These are phyloP conservation scores for Nicotiana benthamiana DNA, from an alignment of 257 asterid species.

Conservation along the genomic window DNA sequence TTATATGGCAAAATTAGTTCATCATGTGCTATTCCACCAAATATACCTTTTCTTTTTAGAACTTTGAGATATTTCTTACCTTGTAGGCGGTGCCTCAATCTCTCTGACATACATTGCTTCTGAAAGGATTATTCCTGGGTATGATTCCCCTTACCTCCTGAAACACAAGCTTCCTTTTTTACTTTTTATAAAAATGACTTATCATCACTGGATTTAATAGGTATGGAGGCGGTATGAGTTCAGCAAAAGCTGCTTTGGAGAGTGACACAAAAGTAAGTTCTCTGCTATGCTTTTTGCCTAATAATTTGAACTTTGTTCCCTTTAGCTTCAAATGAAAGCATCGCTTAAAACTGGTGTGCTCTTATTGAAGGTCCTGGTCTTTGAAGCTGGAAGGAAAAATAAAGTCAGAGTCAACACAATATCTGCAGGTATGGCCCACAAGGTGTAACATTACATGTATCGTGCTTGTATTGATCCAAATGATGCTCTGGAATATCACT, in stretches of 20 bases:
- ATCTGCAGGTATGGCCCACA: constrained; percentile 65
- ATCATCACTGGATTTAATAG: constrained; percentile 29
- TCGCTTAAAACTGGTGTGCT: not conserved
- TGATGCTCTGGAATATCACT: not conserved
- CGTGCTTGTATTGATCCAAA: not conserved
- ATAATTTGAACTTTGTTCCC: not conserved
- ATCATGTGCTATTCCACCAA: not conserved
- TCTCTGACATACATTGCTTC: constrained; percentile 93
- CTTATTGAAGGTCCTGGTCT: constrained; percentile 66
- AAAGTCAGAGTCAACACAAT: constrained; percentile 83
- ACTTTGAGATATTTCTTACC: not conserved
- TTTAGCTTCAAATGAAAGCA: not conserved
- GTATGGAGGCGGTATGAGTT: constrained; percentile 95
- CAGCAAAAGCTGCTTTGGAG: constrained; percentile 91
- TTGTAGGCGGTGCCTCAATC: constrained; percentile 80
- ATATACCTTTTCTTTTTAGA: not conserved
- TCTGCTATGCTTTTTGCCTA: not conserved
- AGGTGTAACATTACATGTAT: not conserved
- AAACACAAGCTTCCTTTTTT: not conserved
- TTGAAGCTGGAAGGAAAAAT: constrained; percentile 85
- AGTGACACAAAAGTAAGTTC: constrained; percentile 70
- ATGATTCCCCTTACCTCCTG: constrained; percentile 7
- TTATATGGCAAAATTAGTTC: not conserved
- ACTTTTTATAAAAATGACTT: not conserved
- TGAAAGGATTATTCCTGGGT: constrained; percentile 94